Evolutionary conservation across 2,329 filamentous ascomycete species (phyloP).

Genomic region (Mycogone perniciosa): DNA sequence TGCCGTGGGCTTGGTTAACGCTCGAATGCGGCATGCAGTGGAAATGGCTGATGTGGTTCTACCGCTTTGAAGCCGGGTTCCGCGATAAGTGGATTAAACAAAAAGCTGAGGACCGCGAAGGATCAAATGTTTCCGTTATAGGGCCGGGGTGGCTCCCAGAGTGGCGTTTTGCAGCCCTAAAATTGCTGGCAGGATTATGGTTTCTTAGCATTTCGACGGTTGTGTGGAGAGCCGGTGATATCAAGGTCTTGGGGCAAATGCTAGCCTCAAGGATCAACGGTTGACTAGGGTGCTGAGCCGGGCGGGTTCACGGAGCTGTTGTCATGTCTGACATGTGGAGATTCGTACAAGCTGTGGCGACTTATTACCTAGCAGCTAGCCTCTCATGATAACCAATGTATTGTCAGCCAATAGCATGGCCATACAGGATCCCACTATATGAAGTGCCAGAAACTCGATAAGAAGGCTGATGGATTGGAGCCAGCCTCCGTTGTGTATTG

Average conservation of each 20-base stretch:
- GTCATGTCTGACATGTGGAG: too few species aligned
- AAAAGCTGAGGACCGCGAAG: background rate
- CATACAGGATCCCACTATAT: too few species aligned
- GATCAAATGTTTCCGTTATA: background rate
- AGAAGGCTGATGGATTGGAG: too few species aligned
- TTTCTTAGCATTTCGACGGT: background rate
- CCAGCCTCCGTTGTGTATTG: too few species aligned
- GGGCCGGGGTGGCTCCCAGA: background rate
- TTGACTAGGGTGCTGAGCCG: background rate
- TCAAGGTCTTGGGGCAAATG: background rate
- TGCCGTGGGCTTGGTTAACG: background rate
- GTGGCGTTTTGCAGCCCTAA: background rate
- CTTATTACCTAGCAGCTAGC: too few species aligned
- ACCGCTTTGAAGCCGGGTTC: conserved; percentile 1
- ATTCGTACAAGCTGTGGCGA: too few species aligned
- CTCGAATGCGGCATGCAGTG: conserved; percentile 6
- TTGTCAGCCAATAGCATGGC: too few species aligned
- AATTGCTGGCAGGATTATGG: background rate
- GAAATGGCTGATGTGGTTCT: conserved; percentile 7
- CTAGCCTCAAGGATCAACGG: too few species aligned
- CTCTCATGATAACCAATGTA: too few species aligned
- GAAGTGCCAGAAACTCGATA: too few species aligned
- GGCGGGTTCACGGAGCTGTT: background rate
- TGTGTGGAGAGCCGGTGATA: background rate
- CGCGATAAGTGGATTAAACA: too few species aligned